Evolutionary conservation across 139 green algal genomes (phyloP).

Genomic region (Spirogloea muscicola): DNA sequence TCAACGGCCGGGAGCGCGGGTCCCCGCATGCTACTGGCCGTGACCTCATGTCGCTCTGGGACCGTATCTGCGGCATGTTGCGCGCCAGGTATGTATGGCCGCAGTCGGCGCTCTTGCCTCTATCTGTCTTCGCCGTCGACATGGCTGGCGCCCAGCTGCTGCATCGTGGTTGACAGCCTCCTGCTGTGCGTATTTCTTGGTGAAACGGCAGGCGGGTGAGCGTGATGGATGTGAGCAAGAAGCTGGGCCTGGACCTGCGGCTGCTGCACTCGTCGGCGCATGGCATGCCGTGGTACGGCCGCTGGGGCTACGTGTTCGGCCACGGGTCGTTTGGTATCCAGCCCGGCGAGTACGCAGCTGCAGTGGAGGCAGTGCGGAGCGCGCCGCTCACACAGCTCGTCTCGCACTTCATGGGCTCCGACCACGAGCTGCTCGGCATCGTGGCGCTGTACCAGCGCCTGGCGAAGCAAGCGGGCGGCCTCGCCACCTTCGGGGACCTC

Average conservation of each 20-base stretch:
- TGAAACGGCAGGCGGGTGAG: slow-evolving; percentile 39
- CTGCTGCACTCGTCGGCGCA: slow-evolving; percentile 74
- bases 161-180: too few relatives aligned
- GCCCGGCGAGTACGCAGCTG: slow-evolving; percentile 56
- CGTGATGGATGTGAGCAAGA: slow-evolving; percentile 81
- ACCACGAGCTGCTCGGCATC: slow-evolving; percentile 4
- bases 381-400: slow-evolving; percentile 26
- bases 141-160: too few relatives aligned
- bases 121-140: too few relatives aligned
- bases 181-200: too few relatives aligned
- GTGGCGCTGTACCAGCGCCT: slow-evolving; percentile 1
- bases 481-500: slow-evolving; percentile 34
- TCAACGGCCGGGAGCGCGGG: slow-evolving; percentile 75
- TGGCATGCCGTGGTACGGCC: slow-evolving; percentile 84
- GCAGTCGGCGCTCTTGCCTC: too few relatives aligned
- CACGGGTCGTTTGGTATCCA: slow-evolving; percentile 76
- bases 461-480: slow-evolving; percentile 49
- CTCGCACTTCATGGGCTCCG: slow-evolving; percentile 5
- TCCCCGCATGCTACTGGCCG: slow-evolving; percentile 53
- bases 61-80: slow-evolving; percentile 77
- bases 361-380: slow-evolving; percentile 46
- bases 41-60: slow-evolving; percentile 90
- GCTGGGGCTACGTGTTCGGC: slow-evolving; percentile 88
- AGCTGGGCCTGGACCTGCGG: slow-evolving; percentile 82
- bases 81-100: slow-evolving; percentile 43